Evolutionary conservation across 2,329 filamentous ascomycete species (phyloP), one percentile per base, ranked within the genome.

Genomic region (Bretziella fagacearum): DNA sequence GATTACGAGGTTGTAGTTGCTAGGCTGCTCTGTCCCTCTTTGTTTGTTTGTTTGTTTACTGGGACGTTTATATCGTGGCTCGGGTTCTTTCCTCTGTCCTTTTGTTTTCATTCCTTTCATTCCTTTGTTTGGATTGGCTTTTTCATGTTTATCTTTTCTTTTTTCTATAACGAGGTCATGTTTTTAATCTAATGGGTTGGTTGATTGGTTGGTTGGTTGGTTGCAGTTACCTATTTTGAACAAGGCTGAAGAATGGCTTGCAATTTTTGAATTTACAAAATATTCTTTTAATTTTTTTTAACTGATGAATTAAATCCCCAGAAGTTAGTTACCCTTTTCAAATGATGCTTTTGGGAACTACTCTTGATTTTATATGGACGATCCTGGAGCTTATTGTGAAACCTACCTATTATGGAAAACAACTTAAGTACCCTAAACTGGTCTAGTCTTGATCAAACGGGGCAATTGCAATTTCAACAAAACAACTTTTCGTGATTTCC

Each of bases 31-130:
- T 20, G 15, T 11, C 36, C 17, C 15, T 13, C 8, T 13, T 39
- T 39, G 36, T 25, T 13, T 44, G n/a, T 32, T 45, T 35, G 29
- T 5, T 35, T 36, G 11, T 15, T 33, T 25, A 22, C 29, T 2
- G 20, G 13, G 15, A n/a, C n/a, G n/a, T n/a, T 22, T 23, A 15
- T 29, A 32, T 32, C 13, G 40, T 30, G 40, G 13, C 23, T 44
- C 26, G 32, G 22, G 30, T 26, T 46, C 26, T 46, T 36, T 46
- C n/a, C 32, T 46, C 37, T 46, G 30, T 36, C 18, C 32, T 47
- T n/a, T n/a, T 47, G 18, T 15, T 27, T 42, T 17, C 27, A 15
- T 3, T 20, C 33, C 33, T 18, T 13, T 30, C 18, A 22, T 3
- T 20, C 18, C 26, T 6, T 33, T 42, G 39, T 22, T n/a, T 22